These are phyloP conservation scores for Ophiosphaerella narmari DNA, from an alignment of 2,329 filamentous ascomycete genomes.

Conservation along the genomic window DNA sequence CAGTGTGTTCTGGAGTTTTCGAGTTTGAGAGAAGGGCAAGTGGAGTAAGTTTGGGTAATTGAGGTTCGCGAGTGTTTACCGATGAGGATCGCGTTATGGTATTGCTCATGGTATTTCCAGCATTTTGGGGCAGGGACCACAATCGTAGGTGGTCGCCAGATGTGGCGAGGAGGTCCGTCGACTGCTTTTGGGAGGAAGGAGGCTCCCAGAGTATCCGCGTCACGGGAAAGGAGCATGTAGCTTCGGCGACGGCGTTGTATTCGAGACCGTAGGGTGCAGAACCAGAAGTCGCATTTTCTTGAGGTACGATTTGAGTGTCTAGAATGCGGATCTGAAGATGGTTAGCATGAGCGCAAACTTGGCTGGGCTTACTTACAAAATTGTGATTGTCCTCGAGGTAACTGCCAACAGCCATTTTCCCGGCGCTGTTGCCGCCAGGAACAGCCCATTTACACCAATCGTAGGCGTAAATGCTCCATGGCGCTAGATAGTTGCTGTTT, in stretches of 20 bases:
- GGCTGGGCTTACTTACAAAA: slow-evolving; percentile 67
- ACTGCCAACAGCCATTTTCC: slow-evolving; percentile 93
- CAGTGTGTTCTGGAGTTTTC: slow-evolving; percentile 97
- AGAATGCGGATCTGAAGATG: slow-evolving; percentile 85
- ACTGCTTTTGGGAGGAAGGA: slow-evolving; percentile 91
- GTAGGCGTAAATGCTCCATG: slow-evolving; percentile 94
- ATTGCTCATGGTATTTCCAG: slow-evolving; percentile 63
- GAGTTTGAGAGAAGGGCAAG: slow-evolving; percentile 94
- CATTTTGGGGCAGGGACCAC: slow-evolving; percentile 77
- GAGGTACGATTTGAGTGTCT: slow-evolving; percentile 77
- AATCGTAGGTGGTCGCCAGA: slow-evolving; percentile 92
- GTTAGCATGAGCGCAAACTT: slow-evolving; percentile 9
- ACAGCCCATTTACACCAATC: slow-evolving; percentile 99
- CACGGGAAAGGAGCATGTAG: slow-evolving; percentile 96
- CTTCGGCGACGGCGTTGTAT: slow-evolving; percentile 92
- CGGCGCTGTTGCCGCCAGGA: slow-evolving; percentile 69
- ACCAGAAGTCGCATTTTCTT: slow-evolving; percentile 70
- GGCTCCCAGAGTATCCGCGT: slow-evolving; percentile 96
- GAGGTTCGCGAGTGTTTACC: slow-evolving; percentile 62
- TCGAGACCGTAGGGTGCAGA: slow-evolving; percentile 78
- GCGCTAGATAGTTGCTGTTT: slow-evolving; percentile 91
- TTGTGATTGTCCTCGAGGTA: slow-evolving; percentile 98
- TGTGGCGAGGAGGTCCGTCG: slow-evolving; percentile 90
- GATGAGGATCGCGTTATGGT: slow-evolving; percentile 71
- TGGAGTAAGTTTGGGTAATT: slow-evolving; percentile 82